Percentiles rank a stretch among this genome's conserved stretches.
phyloP scores from a whole-genome alignment of 2,329 filamentous ascomycete species.

The Cephalotrichum gorgonifer region DNA sequence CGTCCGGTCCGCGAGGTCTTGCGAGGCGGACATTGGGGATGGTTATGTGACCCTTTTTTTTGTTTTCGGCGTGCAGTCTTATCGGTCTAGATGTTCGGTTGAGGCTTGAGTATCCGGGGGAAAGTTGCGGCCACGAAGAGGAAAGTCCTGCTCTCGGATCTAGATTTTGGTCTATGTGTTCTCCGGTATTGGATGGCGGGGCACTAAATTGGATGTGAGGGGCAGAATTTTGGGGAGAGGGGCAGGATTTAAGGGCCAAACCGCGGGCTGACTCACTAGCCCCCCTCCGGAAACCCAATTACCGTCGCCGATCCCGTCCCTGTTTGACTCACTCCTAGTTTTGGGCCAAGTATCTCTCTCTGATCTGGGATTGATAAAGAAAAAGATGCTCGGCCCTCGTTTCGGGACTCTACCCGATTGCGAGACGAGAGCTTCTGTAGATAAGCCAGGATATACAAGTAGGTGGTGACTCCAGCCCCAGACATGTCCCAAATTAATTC shows the following conservation, averaged over 20 bases:
- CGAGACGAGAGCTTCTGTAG: too few species aligned
- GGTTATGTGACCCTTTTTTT: too few species aligned
- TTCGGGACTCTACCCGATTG: too few species aligned
- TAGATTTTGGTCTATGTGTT: slow-evolving; percentile 6
- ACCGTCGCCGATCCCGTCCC: too few species aligned
- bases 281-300: not conserved
- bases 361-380: too few species aligned
- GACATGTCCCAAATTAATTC: too few species aligned
- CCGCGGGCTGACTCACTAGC: not conserved
- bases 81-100: not conserved
- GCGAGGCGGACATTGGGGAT: slow-evolving; percentile 28
- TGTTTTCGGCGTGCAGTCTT: not conserved
- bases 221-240: slow-evolving; percentile 1
- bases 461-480: too few species aligned
- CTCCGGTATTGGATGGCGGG: slow-evolving; percentile 9
- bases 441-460: too few species aligned
- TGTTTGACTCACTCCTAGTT: too few species aligned
- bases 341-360: too few species aligned
- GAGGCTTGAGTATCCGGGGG: not conserved
- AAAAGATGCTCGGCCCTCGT: too few species aligned
- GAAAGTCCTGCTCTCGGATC: not conserved
- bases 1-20: slow-evolving; percentile 40
- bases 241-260: not conserved
- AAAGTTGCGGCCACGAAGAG: not conserved
- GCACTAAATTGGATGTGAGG: not conserved